Evolutionary conservation across 2,329 filamentous ascomycete genomes (phyloP), one percentile per base, ranked within the genome.

Genomic region (Grosmannia clavigera): DNA sequence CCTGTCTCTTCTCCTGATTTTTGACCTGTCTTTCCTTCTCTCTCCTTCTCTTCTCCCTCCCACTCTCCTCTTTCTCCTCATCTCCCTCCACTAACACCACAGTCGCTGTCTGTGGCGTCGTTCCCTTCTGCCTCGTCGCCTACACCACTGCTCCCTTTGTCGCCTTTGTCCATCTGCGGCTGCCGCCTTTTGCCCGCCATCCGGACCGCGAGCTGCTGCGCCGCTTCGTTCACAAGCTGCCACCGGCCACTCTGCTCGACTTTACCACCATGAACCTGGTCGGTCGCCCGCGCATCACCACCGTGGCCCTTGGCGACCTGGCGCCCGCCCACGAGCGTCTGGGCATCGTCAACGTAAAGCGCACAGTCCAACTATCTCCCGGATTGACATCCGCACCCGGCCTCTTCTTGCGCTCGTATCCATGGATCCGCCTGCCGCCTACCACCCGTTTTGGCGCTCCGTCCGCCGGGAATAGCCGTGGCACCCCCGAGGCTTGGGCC

Each of bases 111-210:
- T 82, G 79, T 63, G 83, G 86, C 65, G 69, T 85, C 46, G 71
- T 87, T 10, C 89, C 89, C 3, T 74, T 90, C 66, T 61, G 82
- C 43, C 82, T 85, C 67, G 77, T 90, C 27, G 76, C 60, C 29
- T 86, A 84, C 69, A 80, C 80, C 55, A 83, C 85, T 2, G 77
- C 82, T 0, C 87, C 89, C 3, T 88, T 87, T 67, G 87, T 92
- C 9, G 83, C 84, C 50, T 84, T 85, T 67, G 78, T 94, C 62
- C 83, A 88, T 70, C 74, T 94, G 57, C 80, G 81, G 27, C 76
- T 92, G 1, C 90, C 90, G 0, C 70, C 76, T 0, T 81, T 80
- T 65, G 87, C 86, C 19, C 82, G 87, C 53, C 71, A 76, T 48
- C 59, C 61, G 9, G 61, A 64, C 52, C 80, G 79, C 40, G 73